These are phyloP conservation scores for Solanum clarkiae DNA, from an alignment of 257 asterid genomes.

Conservation along the genomic window DNA sequence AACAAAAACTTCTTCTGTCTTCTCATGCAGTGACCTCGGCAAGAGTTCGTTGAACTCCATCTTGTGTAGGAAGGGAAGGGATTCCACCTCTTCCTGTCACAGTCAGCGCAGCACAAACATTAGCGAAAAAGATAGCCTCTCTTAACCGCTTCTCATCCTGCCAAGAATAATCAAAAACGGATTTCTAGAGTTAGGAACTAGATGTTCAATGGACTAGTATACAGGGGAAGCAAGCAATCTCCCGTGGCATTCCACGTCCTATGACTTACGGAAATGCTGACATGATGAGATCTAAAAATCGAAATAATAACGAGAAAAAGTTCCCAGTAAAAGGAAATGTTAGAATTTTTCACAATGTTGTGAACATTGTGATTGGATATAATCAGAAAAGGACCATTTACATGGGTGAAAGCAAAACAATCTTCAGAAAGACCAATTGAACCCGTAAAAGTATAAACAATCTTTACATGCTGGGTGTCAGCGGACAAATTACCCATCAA, in stretches of 20 bases:
- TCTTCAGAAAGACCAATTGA: background rate
- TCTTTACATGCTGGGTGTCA: background rate
- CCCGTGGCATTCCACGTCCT: background rate
- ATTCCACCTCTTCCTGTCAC: conserved; percentile 81
- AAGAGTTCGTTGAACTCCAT: conserved; percentile 38
- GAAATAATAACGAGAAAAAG: background rate
- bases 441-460: background rate
- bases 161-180: background rate
- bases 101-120: conserved; percentile 89
- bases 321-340: background rate
- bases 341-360: background rate
- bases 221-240: background rate
- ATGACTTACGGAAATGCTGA: background rate
- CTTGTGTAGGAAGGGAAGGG: conserved; percentile 76
- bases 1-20: background rate
- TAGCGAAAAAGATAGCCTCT: conserved; percentile 62
- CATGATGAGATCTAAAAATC: background rate
- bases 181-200: background rate
- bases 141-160: conserved; percentile 64
- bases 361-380: background rate
- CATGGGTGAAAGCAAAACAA: background rate
- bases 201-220: background rate
- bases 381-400: background rate
- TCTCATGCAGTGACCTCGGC: conserved; percentile 18
- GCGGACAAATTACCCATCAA: background rate